These are phyloP conservation scores for Stagonosporopsis cucurbitacearum DNA, from an alignment of 2,329 filamentous ascomycete genomes.

Conservation along the genomic window DNA sequence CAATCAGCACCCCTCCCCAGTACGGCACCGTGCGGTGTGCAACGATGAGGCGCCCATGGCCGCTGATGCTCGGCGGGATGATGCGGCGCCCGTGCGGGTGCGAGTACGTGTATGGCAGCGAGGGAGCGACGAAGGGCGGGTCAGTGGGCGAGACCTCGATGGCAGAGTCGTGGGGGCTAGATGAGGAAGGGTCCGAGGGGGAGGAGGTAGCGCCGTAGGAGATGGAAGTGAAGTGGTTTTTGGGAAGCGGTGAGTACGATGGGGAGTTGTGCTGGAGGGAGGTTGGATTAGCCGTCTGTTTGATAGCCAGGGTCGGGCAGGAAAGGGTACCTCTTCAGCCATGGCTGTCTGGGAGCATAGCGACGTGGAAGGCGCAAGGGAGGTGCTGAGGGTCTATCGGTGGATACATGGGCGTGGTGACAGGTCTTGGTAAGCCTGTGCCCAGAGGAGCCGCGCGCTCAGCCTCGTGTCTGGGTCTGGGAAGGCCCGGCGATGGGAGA, in stretches of 20 bases:
- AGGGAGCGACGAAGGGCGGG: constrained; percentile 9
- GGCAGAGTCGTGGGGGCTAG: constrained; percentile 20
- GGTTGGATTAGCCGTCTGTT: neutral
- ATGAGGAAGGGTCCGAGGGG: neutral
- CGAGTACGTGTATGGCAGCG: constrained; percentile 19
- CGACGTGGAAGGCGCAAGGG: neutral
- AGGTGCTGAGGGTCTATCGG: neutral
- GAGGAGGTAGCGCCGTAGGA: constrained; percentile 21
- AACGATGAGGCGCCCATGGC: constrained; percentile 29
- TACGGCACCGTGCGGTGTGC: constrained; percentile 31
- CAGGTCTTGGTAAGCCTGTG: constrained; percentile 20
- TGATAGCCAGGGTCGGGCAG: neutral
- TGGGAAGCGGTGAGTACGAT: neutral
- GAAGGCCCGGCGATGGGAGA: constrained; percentile 1
- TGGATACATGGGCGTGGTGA: constrained; percentile 12
- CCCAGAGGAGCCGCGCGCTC: constrained; percentile 16
- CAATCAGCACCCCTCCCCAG: constrained; percentile 22
- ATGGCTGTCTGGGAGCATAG: constrained; percentile 21
- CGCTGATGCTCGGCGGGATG: constrained; percentile 31
- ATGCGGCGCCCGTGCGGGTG: constrained; percentile 29
- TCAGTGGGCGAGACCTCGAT: constrained; percentile 17
- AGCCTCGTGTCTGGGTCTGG: constrained; percentile 19
- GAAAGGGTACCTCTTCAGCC: constrained; percentile 23
- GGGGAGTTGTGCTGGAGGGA: neutral
- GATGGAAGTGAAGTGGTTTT: constrained; percentile 12